phyloP scores from a whole-genome alignment of 2,329 filamentous ascomycete genomes.

The Hypocrella siamensis region DNA sequence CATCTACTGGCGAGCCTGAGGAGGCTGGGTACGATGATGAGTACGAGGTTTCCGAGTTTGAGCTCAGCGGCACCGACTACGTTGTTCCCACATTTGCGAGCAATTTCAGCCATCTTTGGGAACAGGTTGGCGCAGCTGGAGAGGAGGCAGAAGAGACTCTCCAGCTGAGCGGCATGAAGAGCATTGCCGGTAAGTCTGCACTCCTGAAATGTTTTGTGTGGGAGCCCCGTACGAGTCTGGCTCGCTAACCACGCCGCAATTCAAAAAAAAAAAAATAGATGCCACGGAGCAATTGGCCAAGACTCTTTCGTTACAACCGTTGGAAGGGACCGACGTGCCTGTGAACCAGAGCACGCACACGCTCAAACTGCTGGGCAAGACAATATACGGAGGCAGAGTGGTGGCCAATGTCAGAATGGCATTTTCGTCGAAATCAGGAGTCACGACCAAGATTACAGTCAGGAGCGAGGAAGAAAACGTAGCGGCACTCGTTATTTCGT shows the following conservation, averaged over 20 bases:
- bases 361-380: constrained; percentile 93
- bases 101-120: constrained; percentile 93
- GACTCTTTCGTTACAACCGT: constrained; percentile 74
- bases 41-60: constrained; percentile 90
- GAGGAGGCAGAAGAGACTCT: constrained; percentile 86
- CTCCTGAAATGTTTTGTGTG: no score
- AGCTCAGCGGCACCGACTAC: constrained; percentile 84
- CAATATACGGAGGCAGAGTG: constrained; percentile 76
- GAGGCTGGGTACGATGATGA: constrained; percentile 91
- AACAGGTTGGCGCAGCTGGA: constrained; percentile 75
- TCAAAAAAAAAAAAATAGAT: no score
- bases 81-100: constrained; percentile 85
- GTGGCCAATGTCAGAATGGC: constrained; percentile 85
- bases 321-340: constrained; percentile 87
- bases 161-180: constrained; percentile 76
- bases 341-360: constrained; percentile 82
- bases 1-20: constrained; percentile 82
- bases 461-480: constrained; percentile 88
- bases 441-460: constrained; percentile 90
- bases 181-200: constrained; percentile 61
- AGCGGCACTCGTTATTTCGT: constrained; percentile 68
- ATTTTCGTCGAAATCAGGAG: constrained; percentile 78
- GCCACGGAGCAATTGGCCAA: constrained; percentile 84
- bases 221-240: no score
- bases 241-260: constrained; percentile 10